These are phyloP conservation scores for Penicillium mononematosum DNA, from an alignment of 495 filamentous ascomycete genomes.

Conservation along the genomic window DNA sequence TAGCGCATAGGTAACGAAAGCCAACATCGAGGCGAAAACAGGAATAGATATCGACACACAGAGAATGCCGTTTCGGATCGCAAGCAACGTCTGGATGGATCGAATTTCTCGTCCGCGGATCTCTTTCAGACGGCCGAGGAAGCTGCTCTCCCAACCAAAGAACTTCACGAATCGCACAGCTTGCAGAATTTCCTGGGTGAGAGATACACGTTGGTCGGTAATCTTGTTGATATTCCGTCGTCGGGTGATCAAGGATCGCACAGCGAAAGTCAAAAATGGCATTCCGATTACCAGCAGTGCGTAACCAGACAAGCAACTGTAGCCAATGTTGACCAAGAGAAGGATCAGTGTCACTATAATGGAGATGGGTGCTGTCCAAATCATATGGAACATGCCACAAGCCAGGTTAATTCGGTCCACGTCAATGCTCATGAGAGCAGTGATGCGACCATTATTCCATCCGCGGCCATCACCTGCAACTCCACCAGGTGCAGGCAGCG, in stretches of 20 bases:
- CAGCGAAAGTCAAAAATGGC: conserved; percentile 69
- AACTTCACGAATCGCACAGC: conserved; percentile 93
- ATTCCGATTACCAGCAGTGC: conserved; percentile 74
- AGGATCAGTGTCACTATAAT: conserved; percentile 75
- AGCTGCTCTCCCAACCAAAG: conserved; percentile 91
- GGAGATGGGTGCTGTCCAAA: conserved; percentile 80
- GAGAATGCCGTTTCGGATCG: conserved; percentile 80
- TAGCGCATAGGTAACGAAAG: conserved; percentile 89
- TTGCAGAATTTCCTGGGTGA: conserved; percentile 91
- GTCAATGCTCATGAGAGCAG: conserved; percentile 91
- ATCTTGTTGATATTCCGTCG: conserved; percentile 82
- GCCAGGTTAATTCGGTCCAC: conserved; percentile 87
- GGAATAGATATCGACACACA: conserved; percentile 77
- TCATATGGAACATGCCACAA: conserved; percentile 81
- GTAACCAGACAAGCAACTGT: conserved; percentile 87
- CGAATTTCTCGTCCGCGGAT: conserved; percentile 73
- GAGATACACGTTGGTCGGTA: conserved; percentile 83
- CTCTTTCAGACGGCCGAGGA: conserved; percentile 69
- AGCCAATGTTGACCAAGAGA: conserved; percentile 79
- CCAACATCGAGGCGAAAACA: conserved; percentile 89
- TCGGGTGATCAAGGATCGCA: conserved; percentile 67
- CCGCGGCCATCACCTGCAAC: conserved; percentile 68
- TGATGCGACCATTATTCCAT: conserved; percentile 87
- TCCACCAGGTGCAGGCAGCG: conserved; percentile 29
- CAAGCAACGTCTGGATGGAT: conserved; percentile 74